Conservation (phyloP, 768 basidiomycete species). For the Steccherinum ochraceum region DNA sequence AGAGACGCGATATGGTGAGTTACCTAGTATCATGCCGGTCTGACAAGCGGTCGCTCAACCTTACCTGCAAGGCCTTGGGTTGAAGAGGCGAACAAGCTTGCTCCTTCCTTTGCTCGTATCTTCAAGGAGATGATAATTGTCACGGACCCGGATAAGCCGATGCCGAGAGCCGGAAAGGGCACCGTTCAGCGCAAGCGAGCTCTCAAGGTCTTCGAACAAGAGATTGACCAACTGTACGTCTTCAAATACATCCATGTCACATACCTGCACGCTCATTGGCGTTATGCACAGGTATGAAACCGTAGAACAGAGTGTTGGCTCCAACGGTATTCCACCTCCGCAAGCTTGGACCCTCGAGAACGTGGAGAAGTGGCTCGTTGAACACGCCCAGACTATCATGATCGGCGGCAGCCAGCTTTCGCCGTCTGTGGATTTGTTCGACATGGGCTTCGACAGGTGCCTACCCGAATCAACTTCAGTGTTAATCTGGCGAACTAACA, state of each 20-base stretch:
- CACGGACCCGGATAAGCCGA: slow-evolving; percentile 8
- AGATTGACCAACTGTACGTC: slow-evolving; percentile 12
- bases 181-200: slow-evolving; percentile 9
- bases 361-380: slow-evolving; percentile 10
- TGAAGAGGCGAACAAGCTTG: slow-evolving; percentile 16
- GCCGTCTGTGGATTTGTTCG: slow-evolving; percentile 6
- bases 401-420: slow-evolving; percentile 3
- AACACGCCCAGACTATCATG: slow-evolving; percentile 8
- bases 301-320: slow-evolving; percentile 8
- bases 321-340: slow-evolving; percentile 8
- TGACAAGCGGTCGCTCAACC: background rate
- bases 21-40: background rate
- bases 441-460: background rate
- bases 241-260: background rate
- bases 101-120: slow-evolving; percentile 23
- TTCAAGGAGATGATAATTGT: slow-evolving; percentile 23
- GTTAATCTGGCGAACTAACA: background rate
- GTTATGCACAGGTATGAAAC: slow-evolving; percentile 10
- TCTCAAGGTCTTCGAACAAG: slow-evolving; percentile 5
- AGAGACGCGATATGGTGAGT: slow-evolving; percentile 12
- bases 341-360: slow-evolving; percentile 4
- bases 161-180: slow-evolving; percentile 10
- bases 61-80: slow-evolving; percentile 17
- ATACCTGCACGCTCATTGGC: background rate
- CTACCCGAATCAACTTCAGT: background rate